phyloP scores from a whole-genome alignment of 306 rosid genomes.

The Dryas alaskensis region DNA sequence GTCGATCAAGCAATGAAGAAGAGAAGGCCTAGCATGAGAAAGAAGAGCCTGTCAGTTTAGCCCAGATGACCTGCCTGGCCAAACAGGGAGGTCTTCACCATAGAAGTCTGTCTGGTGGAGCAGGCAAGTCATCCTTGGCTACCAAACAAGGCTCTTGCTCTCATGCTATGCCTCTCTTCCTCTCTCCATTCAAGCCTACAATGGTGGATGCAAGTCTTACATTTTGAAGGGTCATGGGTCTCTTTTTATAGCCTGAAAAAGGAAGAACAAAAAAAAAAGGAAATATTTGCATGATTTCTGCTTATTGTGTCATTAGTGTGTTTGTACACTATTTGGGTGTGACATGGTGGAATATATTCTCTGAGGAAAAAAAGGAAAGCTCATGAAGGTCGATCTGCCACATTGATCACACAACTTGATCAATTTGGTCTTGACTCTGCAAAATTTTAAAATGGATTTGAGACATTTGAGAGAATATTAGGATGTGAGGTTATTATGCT shows the following conservation, averaged over 20 bases:
- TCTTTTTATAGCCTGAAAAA: constrained; percentile 11
- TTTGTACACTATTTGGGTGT: background rate
- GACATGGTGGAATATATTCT: constrained; percentile 16
- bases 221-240: background rate
- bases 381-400: background rate
- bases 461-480: no score
- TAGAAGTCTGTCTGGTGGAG: background rate
- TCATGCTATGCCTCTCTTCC: constrained; percentile 17
- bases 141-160: constrained; percentile 13
- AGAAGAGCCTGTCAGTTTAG: constrained; percentile 24
- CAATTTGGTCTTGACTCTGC: background rate
- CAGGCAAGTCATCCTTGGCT: constrained; percentile 46
- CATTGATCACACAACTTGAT: background rate
- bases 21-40: constrained; percentile 30
- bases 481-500: background rate
- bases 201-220: background rate
- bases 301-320: background rate
- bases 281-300: background rate
- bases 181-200: background rate
- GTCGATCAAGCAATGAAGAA: constrained; percentile 14
- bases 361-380: background rate
- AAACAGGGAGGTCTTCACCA: background rate
- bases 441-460: no score
- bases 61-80: constrained; percentile 31
- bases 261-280: background rate